Evolutionary conservation across 371 early-diverging fungal species (phyloP), one percentile per base, ranked within the genome.

Genomic region (Mucor irregularis): DNA sequence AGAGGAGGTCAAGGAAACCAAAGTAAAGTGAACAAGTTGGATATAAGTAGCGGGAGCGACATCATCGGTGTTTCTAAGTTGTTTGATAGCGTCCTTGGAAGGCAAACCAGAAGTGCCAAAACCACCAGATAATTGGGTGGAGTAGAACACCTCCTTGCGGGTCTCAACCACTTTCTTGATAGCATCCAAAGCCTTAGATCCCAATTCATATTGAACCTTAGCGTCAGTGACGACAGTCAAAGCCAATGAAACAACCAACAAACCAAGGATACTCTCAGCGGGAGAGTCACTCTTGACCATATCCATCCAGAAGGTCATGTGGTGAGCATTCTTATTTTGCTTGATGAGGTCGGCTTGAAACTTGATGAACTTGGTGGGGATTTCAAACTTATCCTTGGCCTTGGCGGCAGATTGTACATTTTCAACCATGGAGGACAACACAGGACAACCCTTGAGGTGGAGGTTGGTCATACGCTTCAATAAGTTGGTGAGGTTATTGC

Each of bases 211-310:
- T 42, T 65, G 61, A 3, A 52, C 43, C 13, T 51, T 35, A n/a
- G 31, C 56, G 17, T 62, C 42, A 19, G 56, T 35, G 1, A 38
- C 30, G 37, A 65, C 17, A 50, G 56, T 30, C n/a, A 60, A 25
- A 34, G 61, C 56, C 42, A 60, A 52, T 14, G 59, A 49, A n/a
- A 73, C 47, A 5, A 75, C 68, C 56, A 74, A 49, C n/a, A 71
- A 48, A 46, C 66, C 66, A n/a, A 73, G n/a, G 8, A 60, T 40
- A 2, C 51, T 61, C 24, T 74, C 64, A 14, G 52, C 43, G 13
- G 22, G 37, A 0, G 21, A 37, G 5, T 54, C 39, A 19, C 58
- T 63, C 28, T 58, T 50, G n/a, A 71, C 37, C 62, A 68, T 61
- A 0, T 43, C 31, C 5, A 65, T 44, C 78, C 78, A 78, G 50